Base-by-base conservation (phyloP, 2,329 filamentous ascomycete genomes). In the Rugonectria rugulosa region DNA sequence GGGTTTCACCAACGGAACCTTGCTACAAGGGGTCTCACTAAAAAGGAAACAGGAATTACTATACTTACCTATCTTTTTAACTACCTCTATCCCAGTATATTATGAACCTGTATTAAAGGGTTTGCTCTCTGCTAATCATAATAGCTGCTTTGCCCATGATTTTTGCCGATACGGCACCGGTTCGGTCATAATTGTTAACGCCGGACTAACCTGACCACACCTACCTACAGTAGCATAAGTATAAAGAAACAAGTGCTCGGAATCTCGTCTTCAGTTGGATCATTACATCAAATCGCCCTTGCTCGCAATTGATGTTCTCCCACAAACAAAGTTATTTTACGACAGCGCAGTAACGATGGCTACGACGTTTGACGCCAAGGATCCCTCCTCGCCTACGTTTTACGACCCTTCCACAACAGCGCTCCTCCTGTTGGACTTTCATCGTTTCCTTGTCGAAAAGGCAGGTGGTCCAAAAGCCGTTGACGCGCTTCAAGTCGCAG, bases 341-440 rank as follows among this genome's bases (percentile, higher is more conserved):
- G 11, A 11, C 29, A 32, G 10, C 29, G 29, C 29, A 32, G n/a
- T 14, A 20, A 21, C 15, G 5, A 42, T 20, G 12, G 12, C 26
- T 4, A 41, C 36, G 49, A 8, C 40, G 4, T 8, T 5, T 4
- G 26, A 34, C 6, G n/a, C 24, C 7, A 29, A n/a, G n/a, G 45
- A 55, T 24, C 31, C 34, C 5, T 32, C 45, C 11, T 32, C 52
- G 20, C 31, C 45, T 6, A 23, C 29, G 12, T 17, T 24, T 15
- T 54, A 54, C 17, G 29, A 21, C 5, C 43, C 41, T 11, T 34
- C 34, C 4, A 24, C 45, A 12, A 56, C 53, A 14, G 46, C 46
- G 20, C 41, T 56, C 3, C 46, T 56, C 19, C 34, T 51, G 9
- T 14, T 56, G 23, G 53, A 51, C 6, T 56, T 56, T 12, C 53